Base-by-base conservation (phyloP, 2,329 filamentous ascomycete genomes). In the Phaeosphaeriaceae sp. region DNA sequence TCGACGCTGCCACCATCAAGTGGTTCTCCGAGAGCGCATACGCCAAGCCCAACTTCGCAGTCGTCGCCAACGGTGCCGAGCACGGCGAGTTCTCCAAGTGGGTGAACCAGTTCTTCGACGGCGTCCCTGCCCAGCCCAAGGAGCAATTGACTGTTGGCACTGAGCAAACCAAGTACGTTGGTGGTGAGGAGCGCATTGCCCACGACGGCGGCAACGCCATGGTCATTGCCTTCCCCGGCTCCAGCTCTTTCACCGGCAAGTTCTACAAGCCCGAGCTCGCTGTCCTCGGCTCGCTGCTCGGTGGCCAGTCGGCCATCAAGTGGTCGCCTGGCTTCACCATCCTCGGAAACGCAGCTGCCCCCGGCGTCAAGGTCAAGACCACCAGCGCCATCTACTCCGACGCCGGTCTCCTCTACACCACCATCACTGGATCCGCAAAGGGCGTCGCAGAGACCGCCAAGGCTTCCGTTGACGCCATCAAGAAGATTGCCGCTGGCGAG, bases 311-410 rank as follows among this genome's bases (percentile, higher is more conserved):
- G 54, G 90, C 84, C 80, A 93, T 98, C 84, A 99, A 98, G 85
- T 99, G 94, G 94, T 89, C 92, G 52, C 83, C 92, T 63, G 95
- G 95, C 71, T 98, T 97, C 86, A 94, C 91, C 58, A 85, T 97
- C 61, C 87, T 99, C 60, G 86, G 91, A 75, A 93, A 97, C 84
- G 86, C 88, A 56, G 84, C 85, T 47, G 83, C 87, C 72, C 84
- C 89, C 40, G 87, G 88, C 66, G 87, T 91, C 63, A 85, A 84
- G 51, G 86, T 92, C 72, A 84, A 86, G 40, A 92, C 94, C 63
- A 86, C 89, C 72, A 94, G 95, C 82, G 83, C 88, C 67, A 86
- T 89, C 66, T 99, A 97, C 87, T 97, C 94, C 17, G 95, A 99
- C 75, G 92, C 95, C 66, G 94, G 95, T 72, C 90, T 99, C 48